Conservation (phyloP, 192 early-diverging fungal species). For the Mortierella antarctica region DNA sequence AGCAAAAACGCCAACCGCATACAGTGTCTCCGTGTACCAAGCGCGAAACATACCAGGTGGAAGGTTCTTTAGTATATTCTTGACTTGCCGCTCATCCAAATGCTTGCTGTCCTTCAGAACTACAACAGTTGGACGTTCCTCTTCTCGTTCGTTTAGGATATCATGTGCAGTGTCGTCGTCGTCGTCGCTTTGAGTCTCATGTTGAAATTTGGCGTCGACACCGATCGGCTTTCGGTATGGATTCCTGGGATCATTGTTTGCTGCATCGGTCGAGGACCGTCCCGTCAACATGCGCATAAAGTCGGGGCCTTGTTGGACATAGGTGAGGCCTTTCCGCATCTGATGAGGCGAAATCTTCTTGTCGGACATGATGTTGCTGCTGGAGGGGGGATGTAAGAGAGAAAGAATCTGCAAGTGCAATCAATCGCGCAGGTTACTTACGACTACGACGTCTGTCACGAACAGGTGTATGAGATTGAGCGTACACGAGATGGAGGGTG, state of each 20-base stretch:
- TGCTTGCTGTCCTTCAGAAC: slow-evolving; percentile 53
- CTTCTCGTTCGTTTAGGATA: slow-evolving; percentile 45
- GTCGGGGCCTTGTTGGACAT: slow-evolving; percentile 46
- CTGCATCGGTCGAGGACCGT: slow-evolving; percentile 20
- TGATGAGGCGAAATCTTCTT: slow-evolving; percentile 52
- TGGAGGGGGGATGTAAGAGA: background rate
- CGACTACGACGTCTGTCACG: no score
- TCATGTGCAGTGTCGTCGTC: slow-evolving; percentile 50
- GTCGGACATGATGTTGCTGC: slow-evolving; percentile 15
- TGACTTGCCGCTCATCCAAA: slow-evolving; percentile 52
- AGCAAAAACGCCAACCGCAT: background rate
- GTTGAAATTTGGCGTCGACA: slow-evolving; percentile 49
- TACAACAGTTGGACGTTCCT: slow-evolving; percentile 52
- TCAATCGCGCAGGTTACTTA: background rate
- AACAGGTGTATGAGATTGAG: no score
- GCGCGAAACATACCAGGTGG: slow-evolving; percentile 21
- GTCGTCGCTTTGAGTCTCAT: slow-evolving; percentile 21
- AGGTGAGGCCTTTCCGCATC: slow-evolving; percentile 42
- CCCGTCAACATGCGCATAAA: slow-evolving; percentile 54
- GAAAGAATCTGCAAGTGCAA: background rate
- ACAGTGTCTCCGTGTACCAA: background rate
- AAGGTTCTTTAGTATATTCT: slow-evolving; percentile 40
- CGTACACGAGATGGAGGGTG: background rate
- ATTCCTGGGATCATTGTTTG: slow-evolving; percentile 39
- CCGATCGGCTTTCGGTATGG: slow-evolving; percentile 49